Percentiles rank a stretch among this genome's conserved stretches.
phyloP scores from a whole-genome alignment of 2,329 filamentous ascomycete genomes.

The Akanthomyces lecanii region DNA sequence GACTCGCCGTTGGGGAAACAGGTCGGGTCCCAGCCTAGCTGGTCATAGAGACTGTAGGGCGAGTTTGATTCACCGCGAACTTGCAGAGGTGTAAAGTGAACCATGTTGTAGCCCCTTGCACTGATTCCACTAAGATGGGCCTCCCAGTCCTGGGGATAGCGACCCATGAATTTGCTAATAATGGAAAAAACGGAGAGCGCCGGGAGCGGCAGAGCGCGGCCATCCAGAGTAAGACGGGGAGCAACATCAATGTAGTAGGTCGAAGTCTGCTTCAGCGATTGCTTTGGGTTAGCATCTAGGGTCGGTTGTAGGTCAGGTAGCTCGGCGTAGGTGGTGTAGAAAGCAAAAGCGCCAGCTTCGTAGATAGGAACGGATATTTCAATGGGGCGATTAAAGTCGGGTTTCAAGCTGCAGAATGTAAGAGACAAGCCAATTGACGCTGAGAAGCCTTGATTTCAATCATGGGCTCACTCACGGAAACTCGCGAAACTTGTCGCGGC shows the following conservation, averaged over 20 bases:
- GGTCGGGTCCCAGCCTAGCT: constrained; percentile 76
- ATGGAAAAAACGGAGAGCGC: constrained; percentile 89
- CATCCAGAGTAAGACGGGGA: constrained; percentile 71
- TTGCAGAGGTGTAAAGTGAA: constrained; percentile 95
- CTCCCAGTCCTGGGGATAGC: constrained; percentile 86
- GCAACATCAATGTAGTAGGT: constrained; percentile 93
- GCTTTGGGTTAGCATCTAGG: constrained; percentile 28
- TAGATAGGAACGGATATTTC: constrained; percentile 85
- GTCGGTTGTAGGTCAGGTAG: constrained; percentile 60
- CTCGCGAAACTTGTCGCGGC: constrained; percentile 74
- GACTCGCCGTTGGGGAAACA: constrained; percentile 82
- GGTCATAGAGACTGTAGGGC: constrained; percentile 94
- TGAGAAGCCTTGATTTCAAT: neutral
- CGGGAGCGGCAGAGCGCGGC: constrained; percentile 71
- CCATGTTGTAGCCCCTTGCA: constrained; percentile 94
- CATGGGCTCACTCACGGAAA: constrained; percentile 65
- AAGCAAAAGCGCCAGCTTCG: constrained; percentile 82
- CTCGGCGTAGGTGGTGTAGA: constrained; percentile 88
- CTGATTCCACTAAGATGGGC: constrained; percentile 84
- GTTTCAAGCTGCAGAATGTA: constrained; percentile 59
- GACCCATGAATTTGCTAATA: constrained; percentile 97
- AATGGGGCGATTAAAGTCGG: constrained; percentile 88
- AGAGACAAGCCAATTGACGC: neutral
- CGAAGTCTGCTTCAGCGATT: constrained; percentile 60
- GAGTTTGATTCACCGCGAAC: constrained; percentile 87